Evolutionary conservation across 371 early-diverging fungal genomes (phyloP).

Genomic region (Coemansia sp.): DNA sequence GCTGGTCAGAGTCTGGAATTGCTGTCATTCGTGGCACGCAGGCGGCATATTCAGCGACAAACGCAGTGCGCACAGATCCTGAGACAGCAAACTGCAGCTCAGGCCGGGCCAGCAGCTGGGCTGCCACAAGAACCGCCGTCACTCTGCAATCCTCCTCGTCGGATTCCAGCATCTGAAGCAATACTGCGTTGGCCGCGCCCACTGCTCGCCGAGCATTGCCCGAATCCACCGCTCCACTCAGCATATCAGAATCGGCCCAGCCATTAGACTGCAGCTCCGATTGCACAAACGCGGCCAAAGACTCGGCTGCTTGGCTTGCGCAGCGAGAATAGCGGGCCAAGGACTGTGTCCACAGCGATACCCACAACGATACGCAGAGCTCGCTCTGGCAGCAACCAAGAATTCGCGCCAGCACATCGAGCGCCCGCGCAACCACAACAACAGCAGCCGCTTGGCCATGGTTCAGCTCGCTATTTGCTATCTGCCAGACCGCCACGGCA

Average conservation of each 20-base stretch:
- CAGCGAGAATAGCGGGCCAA: not conserved
- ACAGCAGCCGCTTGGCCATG: not conserved
- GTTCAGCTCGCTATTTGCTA: not conserved
- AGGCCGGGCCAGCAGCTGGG: not conserved
- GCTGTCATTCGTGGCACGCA: not conserved
- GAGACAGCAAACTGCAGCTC: not conserved
- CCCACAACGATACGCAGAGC: constrained; percentile 12
- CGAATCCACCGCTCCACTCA: no score
- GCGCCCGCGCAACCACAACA: not conserved
- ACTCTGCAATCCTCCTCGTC: not conserved
- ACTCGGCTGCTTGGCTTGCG: not conserved
- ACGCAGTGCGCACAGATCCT: not conserved
- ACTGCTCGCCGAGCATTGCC: no score
- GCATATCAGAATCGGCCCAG: not conserved
- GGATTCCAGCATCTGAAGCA: constrained; percentile 8
- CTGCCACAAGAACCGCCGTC: not conserved
- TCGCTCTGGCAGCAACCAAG: not conserved
- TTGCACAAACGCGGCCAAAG: constrained; percentile 2
- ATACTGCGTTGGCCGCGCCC: constrained; percentile 8
- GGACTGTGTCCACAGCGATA: constrained; percentile 25
- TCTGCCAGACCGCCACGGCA: constrained; percentile 9
- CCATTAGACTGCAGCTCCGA: no score
- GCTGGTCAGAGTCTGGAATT: not conserved
- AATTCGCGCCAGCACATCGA: not conserved
- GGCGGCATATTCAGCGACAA: not conserved